Conservation (phyloP, 371 early-diverging fungal genomes). For the Blastocladiella emersonii region DNA sequence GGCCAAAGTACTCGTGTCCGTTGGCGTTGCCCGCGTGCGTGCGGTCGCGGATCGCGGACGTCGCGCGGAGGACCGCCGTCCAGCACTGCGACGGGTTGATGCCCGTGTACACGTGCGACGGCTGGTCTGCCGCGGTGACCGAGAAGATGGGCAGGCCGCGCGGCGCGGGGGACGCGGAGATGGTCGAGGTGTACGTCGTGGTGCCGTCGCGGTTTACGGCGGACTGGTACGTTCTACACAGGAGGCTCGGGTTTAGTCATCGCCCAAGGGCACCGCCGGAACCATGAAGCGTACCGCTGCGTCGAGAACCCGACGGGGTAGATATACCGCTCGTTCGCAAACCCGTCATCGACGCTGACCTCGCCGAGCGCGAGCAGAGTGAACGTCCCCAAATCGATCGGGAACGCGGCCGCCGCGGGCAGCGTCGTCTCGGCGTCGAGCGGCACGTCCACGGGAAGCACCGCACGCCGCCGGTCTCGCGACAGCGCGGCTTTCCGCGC, state of each 20-base stretch:
- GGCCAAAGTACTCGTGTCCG: background rate
- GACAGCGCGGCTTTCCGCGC: background rate
- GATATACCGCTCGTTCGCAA: background rate
- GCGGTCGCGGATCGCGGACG: background rate
- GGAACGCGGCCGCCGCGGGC: background rate
- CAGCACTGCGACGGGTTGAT: background rate
- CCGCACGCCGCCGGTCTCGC: background rate
- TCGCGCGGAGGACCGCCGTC: background rate
- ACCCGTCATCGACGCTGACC: background rate
- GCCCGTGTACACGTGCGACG: background rate
- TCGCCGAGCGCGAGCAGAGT: background rate
- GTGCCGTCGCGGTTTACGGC: background rate
- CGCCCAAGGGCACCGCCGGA: too few relatives aligned
- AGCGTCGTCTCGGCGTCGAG: background rate
- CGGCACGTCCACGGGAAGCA: background rate
- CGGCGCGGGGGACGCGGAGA: background rate
- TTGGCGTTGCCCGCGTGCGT: background rate
- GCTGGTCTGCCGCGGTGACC: background rate
- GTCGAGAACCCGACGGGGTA: background rate
- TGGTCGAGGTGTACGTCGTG: background rate
- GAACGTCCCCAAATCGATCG: background rate
- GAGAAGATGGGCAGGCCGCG: background rate
- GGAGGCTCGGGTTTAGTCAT: too few relatives aligned
- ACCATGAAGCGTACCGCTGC: too few relatives aligned
- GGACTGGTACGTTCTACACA: background rate